Base-by-base conservation (phyloP, 179 eudicot genomes). In the Beta lomatogona region DNA sequence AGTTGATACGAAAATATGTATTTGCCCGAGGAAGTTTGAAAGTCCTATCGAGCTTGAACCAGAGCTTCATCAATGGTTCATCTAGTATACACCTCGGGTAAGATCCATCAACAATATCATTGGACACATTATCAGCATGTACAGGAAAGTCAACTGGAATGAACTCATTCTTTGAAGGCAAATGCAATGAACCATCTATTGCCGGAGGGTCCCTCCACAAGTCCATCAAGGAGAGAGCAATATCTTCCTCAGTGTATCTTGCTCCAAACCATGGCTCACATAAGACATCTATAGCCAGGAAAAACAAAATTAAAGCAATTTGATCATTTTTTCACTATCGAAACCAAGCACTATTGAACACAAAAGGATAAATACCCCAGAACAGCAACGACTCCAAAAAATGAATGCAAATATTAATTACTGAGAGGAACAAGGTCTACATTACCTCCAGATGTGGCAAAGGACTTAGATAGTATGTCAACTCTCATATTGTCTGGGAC, bases 221-320 rank as follows among this genome's bases (percentile, higher is more conserved):
- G 28, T 91, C 83, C 91, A 92, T 75, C 79, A 93, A 74, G 73
- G 88, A 80, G 60, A 81, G 86, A 87, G 97, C 83, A 81, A 96
- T 88, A 85, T 90, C 91, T 87, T 96, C 97, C 89, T 86, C 99
- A 5, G 76, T 82, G 78, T 93, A 96, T 72, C 80, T 83, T 83
- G 99, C 91, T 79, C 93, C 95, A 87, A 96, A 96, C 99, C 99
- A 96, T 73, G 99, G 99, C 86, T 96, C 99, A 78, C 76, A 60
- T 66, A 84, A 83, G 64, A 85, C 58, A 76, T 88, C 99, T 95
- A 87, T 57, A 80, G 50, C 60, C 36, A 16, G 3, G 67, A 52
- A 16, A 15, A 58, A 5, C 4, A 53, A 52, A 72, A 66, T 45
- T 48, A 79, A 14, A 66, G 19, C 59, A 80, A 64, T 71, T 68